Percentiles rank a stretch among this genome's conserved stretches.
Evolutionary conservation across 2,329 filamentous ascomycete species (phyloP).

Genomic region (Aureobasidium sp.): DNA sequence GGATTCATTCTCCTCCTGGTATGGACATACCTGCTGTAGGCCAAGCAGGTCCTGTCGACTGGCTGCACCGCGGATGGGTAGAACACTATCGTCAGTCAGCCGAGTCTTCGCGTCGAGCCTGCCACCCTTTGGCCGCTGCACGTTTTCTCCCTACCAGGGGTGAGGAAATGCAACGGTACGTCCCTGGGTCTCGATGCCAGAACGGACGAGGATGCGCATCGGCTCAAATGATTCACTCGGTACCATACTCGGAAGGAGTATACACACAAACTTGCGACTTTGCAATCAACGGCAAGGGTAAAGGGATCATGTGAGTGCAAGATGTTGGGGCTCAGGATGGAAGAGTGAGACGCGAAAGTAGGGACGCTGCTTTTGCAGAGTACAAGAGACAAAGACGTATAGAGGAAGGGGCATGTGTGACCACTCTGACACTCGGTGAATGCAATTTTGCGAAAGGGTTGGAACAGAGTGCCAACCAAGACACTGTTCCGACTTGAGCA

Average conservation of each 20-base stretch:
- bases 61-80: not conserved
- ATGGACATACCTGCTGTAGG: not conserved
- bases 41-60: not conserved
- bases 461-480: not conserved
- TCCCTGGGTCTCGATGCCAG: not conserved
- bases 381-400: not conserved
- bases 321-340: not conserved
- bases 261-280: not conserved
- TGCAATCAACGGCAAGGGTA: not conserved
- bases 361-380: not conserved
- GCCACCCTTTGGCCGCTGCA: not conserved
- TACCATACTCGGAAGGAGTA: not conserved
- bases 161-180: not conserved
- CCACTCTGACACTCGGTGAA: not conserved
- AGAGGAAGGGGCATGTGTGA: not conserved
- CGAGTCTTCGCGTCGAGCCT: not conserved
- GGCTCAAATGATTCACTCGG: not conserved
- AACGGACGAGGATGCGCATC: no score
- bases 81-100: not conserved
- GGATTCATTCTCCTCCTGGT: not conserved
- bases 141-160: not conserved
- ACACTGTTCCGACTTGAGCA: not conserved
- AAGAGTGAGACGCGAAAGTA: not conserved
- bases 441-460: not conserved
- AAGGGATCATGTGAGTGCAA: not conserved